Conservation (phyloP, 225 moss, liverwort and hornwort species). For the Lunularia cruciata region DNA sequence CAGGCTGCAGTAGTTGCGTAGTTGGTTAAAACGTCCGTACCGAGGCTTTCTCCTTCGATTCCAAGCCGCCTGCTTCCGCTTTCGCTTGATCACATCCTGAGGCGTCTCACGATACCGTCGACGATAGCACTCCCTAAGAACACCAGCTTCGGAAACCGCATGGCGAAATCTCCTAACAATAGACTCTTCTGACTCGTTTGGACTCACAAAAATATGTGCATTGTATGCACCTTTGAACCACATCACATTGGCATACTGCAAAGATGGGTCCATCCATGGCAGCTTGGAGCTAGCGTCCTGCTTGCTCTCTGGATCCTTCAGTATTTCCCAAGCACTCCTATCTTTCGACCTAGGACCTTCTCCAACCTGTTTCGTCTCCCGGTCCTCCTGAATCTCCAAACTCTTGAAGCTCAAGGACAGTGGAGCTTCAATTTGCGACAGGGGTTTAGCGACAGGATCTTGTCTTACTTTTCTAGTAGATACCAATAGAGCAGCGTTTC, state of each 20-base stretch:
- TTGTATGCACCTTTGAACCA: constrained; percentile 55
- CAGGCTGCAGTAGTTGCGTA: neutral
- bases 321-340: constrained; percentile 9
- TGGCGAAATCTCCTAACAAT: constrained; percentile 39
- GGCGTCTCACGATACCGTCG: constrained; percentile 44
- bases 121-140: constrained; percentile 41
- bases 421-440: neutral
- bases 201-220: constrained; percentile 36
- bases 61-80: constrained; percentile 24
- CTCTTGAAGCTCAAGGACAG: neutral
- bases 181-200: constrained; percentile 37
- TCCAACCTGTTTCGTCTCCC: neutral
- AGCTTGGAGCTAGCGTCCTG: constrained; percentile 3
- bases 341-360: neutral
- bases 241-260: constrained; percentile 45
- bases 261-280: constrained; percentile 33
- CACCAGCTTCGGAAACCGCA: constrained; percentile 36
- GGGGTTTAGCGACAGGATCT: neutral
- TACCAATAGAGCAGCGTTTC: constrained; percentile 11
- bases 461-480: neutral
- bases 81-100: constrained; percentile 45
- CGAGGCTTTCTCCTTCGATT: constrained; percentile 21
- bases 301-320: neutral
- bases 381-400: neutral
- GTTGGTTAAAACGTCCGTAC: constrained; percentile 9